phyloP scores from a whole-genome alignment of 2,329 filamentous ascomycete genomes.

The Colletotrichum spaethianum region DNA sequence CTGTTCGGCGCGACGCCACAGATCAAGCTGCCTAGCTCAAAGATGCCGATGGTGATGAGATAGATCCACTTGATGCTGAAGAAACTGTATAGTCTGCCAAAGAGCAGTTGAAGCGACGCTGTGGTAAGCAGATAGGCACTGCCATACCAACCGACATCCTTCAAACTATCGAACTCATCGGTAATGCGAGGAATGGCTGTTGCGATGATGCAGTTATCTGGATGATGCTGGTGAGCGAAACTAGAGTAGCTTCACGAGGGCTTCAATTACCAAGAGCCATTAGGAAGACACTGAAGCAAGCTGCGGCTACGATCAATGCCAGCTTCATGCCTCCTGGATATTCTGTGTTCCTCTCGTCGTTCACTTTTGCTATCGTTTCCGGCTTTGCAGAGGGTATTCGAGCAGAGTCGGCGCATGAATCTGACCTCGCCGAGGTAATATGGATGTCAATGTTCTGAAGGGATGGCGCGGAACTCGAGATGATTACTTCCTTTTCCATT shows the following conservation, averaged over 20 bases:
- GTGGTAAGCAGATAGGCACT: slow-evolving; percentile 59
- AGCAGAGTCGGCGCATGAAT: not conserved
- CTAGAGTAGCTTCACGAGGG: not conserved
- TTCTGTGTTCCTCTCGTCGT: not conserved
- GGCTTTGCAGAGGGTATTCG: not conserved
- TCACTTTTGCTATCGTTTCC: not conserved
- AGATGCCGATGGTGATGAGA: slow-evolving; percentile 54
- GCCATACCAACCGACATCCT: slow-evolving; percentile 67
- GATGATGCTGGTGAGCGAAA: not conserved
- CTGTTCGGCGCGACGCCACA: slow-evolving; percentile 54
- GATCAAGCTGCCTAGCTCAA: slow-evolving; percentile 60
- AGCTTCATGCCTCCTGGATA: slow-evolving; percentile 46
- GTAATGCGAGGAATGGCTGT: slow-evolving; percentile 62
- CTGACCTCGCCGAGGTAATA: no score
- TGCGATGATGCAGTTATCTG: slow-evolving; percentile 58
- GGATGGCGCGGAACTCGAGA: slow-evolving; percentile 26
- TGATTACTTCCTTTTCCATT: slow-evolving; percentile 23
- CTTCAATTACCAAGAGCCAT: slow-evolving; percentile 55
- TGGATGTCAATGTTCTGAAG: slow-evolving; percentile 10
- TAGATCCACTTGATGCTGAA: slow-evolving; percentile 60
- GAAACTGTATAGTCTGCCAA: slow-evolving; percentile 61
- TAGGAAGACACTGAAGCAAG: slow-evolving; percentile 57
- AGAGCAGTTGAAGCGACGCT: slow-evolving; percentile 56
- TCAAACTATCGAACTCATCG: slow-evolving; percentile 57
- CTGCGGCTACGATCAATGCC: slow-evolving; percentile 53